phyloP scores from a whole-genome alignment of 1,284 basidiomycete genomes.

The Boletus smithii region DNA sequence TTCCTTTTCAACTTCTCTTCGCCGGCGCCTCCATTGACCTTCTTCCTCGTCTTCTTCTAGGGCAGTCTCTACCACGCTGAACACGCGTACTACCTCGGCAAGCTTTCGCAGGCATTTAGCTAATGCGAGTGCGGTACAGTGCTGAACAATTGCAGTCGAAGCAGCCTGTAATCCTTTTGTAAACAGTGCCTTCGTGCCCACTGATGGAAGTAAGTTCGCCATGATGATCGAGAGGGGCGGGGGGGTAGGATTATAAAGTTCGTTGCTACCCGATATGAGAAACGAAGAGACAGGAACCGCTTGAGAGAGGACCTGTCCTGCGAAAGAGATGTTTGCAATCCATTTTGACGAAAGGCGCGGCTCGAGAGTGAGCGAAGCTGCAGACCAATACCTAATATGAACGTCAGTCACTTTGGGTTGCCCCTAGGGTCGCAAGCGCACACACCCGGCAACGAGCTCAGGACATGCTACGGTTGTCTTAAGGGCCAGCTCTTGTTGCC shows the following conservation, averaged over 20 bases:
- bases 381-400: constrained; percentile 67
- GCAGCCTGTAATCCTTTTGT: constrained; percentile 74
- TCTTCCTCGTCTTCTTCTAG: constrained; percentile 62
- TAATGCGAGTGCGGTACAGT: constrained; percentile 74
- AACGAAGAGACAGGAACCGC: constrained; percentile 69
- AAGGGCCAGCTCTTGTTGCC: constrained; percentile 82
- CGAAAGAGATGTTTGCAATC: constrained; percentile 84
- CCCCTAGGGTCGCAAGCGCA: constrained; percentile 11
- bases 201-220: constrained; percentile 74
- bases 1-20: constrained; percentile 69
- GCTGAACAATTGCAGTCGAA: constrained; percentile 71
- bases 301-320: constrained; percentile 73
- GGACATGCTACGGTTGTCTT: constrained; percentile 80
- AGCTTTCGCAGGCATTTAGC: constrained; percentile 73
- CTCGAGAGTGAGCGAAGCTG: constrained; percentile 74
- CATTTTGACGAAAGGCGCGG: constrained; percentile 85
- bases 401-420: neutral
- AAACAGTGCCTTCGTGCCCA: constrained; percentile 64
- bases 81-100: constrained; percentile 48
- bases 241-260: constrained; percentile 60
- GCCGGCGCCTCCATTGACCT: constrained; percentile 67
- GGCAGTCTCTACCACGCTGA: constrained; percentile 49
- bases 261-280: constrained; percentile 38
- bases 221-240: constrained; percentile 69
- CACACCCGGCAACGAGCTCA: constrained; percentile 77